phyloP scores from a whole-genome alignment of 768 basidiomycete species.

The Rhodotorula graminis region DNA sequence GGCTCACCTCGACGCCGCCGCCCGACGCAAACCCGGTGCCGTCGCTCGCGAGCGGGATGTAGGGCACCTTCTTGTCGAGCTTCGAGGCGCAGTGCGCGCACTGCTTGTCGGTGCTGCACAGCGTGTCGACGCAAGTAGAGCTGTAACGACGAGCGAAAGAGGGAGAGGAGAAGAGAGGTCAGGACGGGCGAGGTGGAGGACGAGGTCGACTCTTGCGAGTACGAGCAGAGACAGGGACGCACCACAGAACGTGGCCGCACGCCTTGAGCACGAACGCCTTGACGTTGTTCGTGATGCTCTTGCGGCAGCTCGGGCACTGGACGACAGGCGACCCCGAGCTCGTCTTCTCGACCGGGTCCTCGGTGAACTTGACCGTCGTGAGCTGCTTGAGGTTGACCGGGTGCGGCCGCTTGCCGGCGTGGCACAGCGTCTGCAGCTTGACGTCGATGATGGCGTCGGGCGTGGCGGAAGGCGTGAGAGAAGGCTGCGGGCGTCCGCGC shows the following conservation, averaged over 20 bases:
- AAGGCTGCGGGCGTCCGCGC: constrained; percentile 4
- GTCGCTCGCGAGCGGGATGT: constrained; percentile 77
- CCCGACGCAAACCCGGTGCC: constrained; percentile 94
- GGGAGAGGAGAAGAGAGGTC: too few species aligned
- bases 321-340: constrained; percentile 44
- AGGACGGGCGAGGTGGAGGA: not conserved
- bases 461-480: constrained; percentile 31
- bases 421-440: constrained; percentile 82
- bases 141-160: not conserved
- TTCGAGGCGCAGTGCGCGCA: constrained; percentile 79
- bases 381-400: constrained; percentile 74
- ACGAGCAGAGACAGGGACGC: not conserved
- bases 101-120: constrained; percentile 69
- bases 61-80: constrained; percentile 65
- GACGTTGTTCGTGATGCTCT: constrained; percentile 70
- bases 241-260: constrained; percentile 84
- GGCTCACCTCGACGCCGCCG: constrained; percentile 83
- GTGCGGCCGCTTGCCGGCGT: constrained; percentile 73
- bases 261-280: constrained; percentile 71
- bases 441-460: constrained; percentile 23
- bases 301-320: constrained; percentile 86
- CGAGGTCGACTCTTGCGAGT: too few species aligned
- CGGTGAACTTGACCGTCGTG: constrained; percentile 72
- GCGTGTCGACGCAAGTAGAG: constrained; percentile 80
- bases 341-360: constrained; percentile 43